Percentiles rank a stretch among this genome's conserved stretches.
Evolutionary conservation across 192 early-diverging fungal genomes (phyloP).

Genomic region (Neocallimastix lanati): DNA sequence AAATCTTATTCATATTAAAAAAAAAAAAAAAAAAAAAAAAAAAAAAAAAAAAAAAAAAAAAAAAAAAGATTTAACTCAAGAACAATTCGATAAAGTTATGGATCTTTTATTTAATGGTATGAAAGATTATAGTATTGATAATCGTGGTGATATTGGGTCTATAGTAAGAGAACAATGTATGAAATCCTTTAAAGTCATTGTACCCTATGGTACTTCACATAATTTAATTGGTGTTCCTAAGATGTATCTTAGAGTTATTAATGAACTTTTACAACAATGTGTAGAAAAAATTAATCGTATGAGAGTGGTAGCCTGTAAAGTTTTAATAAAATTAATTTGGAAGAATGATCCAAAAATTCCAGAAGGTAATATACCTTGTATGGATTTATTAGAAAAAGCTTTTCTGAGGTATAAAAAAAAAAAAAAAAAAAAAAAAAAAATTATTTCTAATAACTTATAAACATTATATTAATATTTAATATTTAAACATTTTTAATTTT

Average conservation of each 20-base stretch:
- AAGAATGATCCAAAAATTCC: slow-evolving; percentile 4
- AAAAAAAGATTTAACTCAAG: neutral
- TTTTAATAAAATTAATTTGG: slow-evolving; percentile 29
- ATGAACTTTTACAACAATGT: slow-evolving; percentile 43
- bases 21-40: too few relatives aligned
- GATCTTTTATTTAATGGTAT: slow-evolving; percentile 41
- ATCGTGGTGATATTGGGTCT: slow-evolving; percentile 88
- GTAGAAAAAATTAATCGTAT: slow-evolving; percentile 88
- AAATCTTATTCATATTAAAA: too few relatives aligned
- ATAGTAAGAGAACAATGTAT: slow-evolving; percentile 67
- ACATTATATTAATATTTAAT: too few relatives aligned
- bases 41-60: too few relatives aligned
- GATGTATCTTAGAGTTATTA: slow-evolving; percentile 10
- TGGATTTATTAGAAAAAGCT: slow-evolving; percentile 2
- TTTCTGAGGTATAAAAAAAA: neutral
- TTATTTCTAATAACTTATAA: neutral
- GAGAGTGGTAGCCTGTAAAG: slow-evolving; percentile 46
- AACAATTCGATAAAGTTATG: slow-evolving; percentile 11
- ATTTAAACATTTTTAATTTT: too few relatives aligned
- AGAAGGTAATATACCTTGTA: neutral
- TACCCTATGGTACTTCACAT: slow-evolving; percentile 13
- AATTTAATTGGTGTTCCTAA: slow-evolving; percentile 8
- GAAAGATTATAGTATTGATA: slow-evolving; percentile 70
- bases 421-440: slow-evolving; percentile 3
- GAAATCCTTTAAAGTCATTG: slow-evolving; percentile 25